Conservation (phyloP, 768 basidiomycete species). For the Cyathus striatus region DNA sequence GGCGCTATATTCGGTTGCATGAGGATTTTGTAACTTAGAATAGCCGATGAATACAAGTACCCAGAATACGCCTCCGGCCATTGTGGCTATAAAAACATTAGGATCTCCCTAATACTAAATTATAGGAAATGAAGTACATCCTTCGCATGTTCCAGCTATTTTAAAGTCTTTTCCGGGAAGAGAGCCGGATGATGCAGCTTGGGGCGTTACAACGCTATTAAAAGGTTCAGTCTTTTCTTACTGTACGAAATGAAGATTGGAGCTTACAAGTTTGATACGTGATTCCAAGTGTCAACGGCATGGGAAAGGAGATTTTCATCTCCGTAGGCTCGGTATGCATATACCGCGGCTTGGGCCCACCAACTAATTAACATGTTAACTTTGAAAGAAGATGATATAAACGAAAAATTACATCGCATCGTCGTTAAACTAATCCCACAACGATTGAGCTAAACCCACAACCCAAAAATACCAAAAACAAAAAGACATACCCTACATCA, state of each 20-base stretch:
- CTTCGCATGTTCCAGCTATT: conserved; percentile 37
- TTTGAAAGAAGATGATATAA: neutral
- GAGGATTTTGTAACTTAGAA: too few relatives aligned
- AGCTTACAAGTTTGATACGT: conserved; percentile 40
- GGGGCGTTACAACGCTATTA: conserved; percentile 35
- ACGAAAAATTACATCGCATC: conserved; percentile 34
- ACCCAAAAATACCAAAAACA: too few relatives aligned
- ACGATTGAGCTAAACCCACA: neutral
- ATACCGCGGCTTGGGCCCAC: conserved; percentile 51
- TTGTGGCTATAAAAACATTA: conserved; percentile 26
- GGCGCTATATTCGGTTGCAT: too few relatives aligned
- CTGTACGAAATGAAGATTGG: neutral
- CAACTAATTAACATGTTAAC: conserved; percentile 22
- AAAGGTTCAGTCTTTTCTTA: neutral
- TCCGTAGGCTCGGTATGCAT: conserved; percentile 43
- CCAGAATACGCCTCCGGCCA: conserved; percentile 56
- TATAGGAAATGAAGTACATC: too few relatives aligned
- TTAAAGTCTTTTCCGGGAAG: conserved; percentile 36
- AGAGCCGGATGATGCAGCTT: conserved; percentile 28
- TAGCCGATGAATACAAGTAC: conserved; percentile 17
- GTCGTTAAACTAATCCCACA: conserved; percentile 33
- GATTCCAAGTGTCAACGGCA: conserved; percentile 43
- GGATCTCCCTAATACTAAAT: too few relatives aligned
- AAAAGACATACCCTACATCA: conserved; percentile 10
- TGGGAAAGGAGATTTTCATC: conserved; percentile 35